Evolutionary conservation across 495 filamentous ascomycete species (phyloP), one percentile per base, ranked within the genome.

Genomic region (Halenospora varia): DNA sequence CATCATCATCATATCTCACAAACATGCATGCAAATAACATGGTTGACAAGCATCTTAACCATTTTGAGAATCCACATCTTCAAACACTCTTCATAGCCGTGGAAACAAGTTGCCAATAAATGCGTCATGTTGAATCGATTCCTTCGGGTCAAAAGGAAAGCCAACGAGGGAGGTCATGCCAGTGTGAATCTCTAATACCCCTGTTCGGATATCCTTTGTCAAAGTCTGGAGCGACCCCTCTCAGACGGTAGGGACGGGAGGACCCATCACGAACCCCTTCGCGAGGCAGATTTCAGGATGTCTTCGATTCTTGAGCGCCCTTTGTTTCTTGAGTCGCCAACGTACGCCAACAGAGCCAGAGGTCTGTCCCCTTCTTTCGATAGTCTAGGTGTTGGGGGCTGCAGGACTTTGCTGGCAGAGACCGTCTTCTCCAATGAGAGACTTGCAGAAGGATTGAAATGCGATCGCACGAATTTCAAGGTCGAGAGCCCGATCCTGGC

Each of bases 221-320:
- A 20, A 17, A 45, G 4, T 9, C 11, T 6, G 42, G 18, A 45
- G 13, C 9, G 25, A 10, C 25, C 9, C 20, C 46, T 18, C 23
- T 49, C 17, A 17, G 47, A 42, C 18, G 26, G 39, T 52, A 52
- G 58, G 53, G 46, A 56, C 59, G 53, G 59, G 41, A 57, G 44
- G 15, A 52, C 17, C 54, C 53, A 26, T 52, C 2, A 47, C 60
- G 55, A 59, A 55, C 49, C 53, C 51, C 40, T 50, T 54, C 2
- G 55, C 60, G 56, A 62, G 60, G 60, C 60, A 62, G 60, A 62
- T n/a, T 55, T 56, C 17, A 48, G 26, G 46, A 55, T 51, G 57
- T 51, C 45, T 50, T 45, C 42, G 13, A 45, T 45, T 45, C 13
- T 15, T n/a, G 13, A 15, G 17, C 56, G 23, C 29, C 26, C 8